Conservation (phyloP, 202 grass and related monocot genomes). For the Saccharum hybrid region DNA sequence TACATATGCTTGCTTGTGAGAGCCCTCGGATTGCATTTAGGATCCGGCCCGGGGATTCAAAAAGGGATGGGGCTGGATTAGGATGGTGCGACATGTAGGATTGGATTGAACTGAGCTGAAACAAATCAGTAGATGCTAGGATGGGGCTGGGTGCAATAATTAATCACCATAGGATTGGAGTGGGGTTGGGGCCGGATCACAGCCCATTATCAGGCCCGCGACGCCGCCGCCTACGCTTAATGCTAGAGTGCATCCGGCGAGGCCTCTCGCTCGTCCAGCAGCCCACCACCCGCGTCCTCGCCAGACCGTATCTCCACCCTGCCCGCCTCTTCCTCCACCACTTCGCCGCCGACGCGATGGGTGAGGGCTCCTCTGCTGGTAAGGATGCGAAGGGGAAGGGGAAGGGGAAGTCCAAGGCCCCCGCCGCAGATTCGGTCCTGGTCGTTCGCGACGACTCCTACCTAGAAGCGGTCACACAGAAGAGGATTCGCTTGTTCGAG, state of each 20-base stretch:
- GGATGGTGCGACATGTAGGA: too few species aligned
- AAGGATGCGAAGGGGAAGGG: constrained; percentile 62
- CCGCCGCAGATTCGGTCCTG: not conserved
- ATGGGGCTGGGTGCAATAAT: too few species aligned
- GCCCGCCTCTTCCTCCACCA: constrained; percentile 12
- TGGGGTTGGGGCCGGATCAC: too few species aligned
- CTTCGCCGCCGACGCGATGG: constrained; percentile 51
- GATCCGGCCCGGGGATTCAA: too few species aligned
- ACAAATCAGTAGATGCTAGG: too few species aligned
- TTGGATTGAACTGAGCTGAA: too few species aligned
- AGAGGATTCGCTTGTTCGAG: constrained; percentile 70
- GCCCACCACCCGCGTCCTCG: not conserved
- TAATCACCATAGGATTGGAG: too few species aligned
- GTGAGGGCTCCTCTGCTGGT: constrained; percentile 35
- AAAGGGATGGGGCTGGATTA: too few species aligned
- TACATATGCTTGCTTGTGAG: too few species aligned
- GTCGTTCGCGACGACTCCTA: constrained; percentile 57
- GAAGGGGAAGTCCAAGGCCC: constrained; percentile 38
- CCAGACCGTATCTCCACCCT: not conserved
- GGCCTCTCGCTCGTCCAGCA: constrained; percentile 53
- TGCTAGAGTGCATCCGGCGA: constrained; percentile 65
- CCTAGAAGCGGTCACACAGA: constrained; percentile 64
- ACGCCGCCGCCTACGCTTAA: constrained; percentile 39
- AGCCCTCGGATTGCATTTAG: too few species aligned
- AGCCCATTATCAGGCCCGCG: too few species aligned